Evolutionary conservation across 352 stramenopile species (phyloP).

Genomic region (Globisporangium radiosum): DNA sequence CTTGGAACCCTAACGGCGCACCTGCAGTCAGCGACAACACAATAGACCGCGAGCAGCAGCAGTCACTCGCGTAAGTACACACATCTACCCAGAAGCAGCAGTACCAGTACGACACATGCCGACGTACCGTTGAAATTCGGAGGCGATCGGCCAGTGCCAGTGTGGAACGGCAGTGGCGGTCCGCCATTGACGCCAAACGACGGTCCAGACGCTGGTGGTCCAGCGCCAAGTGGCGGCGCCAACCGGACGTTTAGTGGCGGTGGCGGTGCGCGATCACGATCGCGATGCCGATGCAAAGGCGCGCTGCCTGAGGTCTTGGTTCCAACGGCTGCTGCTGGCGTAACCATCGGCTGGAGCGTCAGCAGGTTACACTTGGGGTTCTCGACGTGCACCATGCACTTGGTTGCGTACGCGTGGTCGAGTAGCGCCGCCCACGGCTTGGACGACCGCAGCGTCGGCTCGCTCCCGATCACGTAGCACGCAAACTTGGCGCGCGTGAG

Average conservation of each 20-base stretch:
- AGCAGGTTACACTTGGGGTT: slow-evolving; percentile 73
- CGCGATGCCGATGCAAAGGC: no score
- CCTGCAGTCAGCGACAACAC: background rate
- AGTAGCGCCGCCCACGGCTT: slow-evolving; percentile 77
- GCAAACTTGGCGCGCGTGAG: slow-evolving; percentile 85
- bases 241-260: slow-evolving; percentile 9
- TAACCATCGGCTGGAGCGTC: slow-evolving; percentile 53
- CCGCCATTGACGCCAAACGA: slow-evolving; percentile 9
- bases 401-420: slow-evolving; percentile 52
- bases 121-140: slow-evolving; percentile 11
- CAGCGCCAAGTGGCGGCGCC: background rate
- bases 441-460: slow-evolving; percentile 73
- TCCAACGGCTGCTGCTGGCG: slow-evolving; percentile 15
- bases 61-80: background rate
- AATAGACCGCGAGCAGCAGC: background rate
- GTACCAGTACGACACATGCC: background rate
- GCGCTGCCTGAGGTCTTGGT: slow-evolving; percentile 5
- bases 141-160: slow-evolving; percentile 13
- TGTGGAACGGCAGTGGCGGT: slow-evolving; percentile 3
- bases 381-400: slow-evolving; percentile 82
- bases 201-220: background rate
- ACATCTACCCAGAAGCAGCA: background rate
- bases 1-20: slow-evolving; percentile 7
- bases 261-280: slow-evolving; percentile 5
- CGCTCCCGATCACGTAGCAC: slow-evolving; percentile 85